Evolutionary conservation across 2,329 filamentous ascomycete species (phyloP), one percentile per base, ranked within the genome.

Genomic region (Didymella segeticola): DNA sequence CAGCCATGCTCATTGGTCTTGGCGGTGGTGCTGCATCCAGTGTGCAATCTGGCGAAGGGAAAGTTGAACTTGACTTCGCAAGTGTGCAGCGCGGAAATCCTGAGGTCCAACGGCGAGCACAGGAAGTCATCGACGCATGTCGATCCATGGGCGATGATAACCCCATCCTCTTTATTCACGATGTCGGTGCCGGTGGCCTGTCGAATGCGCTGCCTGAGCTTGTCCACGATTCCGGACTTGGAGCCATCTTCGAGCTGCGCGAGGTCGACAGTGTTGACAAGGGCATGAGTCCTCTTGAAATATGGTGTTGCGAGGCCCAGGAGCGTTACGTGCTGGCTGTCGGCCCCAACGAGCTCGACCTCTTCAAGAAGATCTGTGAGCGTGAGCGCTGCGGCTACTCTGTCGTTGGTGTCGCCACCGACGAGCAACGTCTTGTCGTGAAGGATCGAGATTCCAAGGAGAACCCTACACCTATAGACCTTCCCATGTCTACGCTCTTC

Each of bases 81-180:
- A 97, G 92, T 79, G 95, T 99, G 26, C 95, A 99, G 78, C 84
- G 95, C 77, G 95, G 93, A 39, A 99, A 99, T 70, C 93, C 95
- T 1, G 95, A 99, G 77, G 93, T 98, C 75, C 91, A 99, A 76
- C 84, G 95, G 58, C 85, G 95, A 65, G 95, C 93, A 2, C 95
- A 99, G 78, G 96, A 98, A 85, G 95, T 99, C 61, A 99, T 99
- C 76, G 95, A 98, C 75, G 88, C 91, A 4, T 99, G 95, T 73
- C 87, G 90, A 23, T 88, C 91, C 3, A 84, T 98, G 66, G 93
- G 93, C 14, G 80, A 87, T 4, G 82, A 91, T 60, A 98, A 89
- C 71, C 95, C 95, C 0, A 98, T 99, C 63, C 89, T 91, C 50
- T 93, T 98, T 78, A 98, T 99, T 60, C 95, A 99, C 73, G 95